Evolutionary conservation across 1,139 yeast genomes (phyloP), one percentile per base, ranked within the genome.

Genomic region (Geotrichum bryndzae): DNA sequence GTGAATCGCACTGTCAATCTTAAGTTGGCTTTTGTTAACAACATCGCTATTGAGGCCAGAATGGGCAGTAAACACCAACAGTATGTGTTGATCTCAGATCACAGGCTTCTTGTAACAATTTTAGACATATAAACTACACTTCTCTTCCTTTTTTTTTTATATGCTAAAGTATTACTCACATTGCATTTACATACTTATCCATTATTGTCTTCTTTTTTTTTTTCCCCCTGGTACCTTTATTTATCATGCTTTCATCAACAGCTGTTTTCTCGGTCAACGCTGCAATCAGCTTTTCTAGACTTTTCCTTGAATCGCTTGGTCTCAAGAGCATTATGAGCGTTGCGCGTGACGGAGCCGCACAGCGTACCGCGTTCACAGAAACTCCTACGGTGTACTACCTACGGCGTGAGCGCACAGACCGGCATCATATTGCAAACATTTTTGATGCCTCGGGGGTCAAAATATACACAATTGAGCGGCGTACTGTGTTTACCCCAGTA

Each of bases 401-500:
- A 51, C 79, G 87, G 60, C 77, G 83, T 51, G 85, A 82, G 63
- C 75, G 83, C 61, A 77, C 74, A 35, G 81, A 80, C 66, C 76
- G 78, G 57, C 78, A 77, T 60, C 77, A 80, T 29, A 71, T 73
- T 29, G 77, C 82, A 57, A 82, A 80, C 66, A 84, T 84, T 2
- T 84, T 81, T 68, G 80, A 79, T 66, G 73, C 73, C 33, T 80
- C 82, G 25, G 78, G 78, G 18, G 71, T 69, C 33, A 80, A 80
- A 65, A 70, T 77, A 4, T 84, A 79, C 69, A 76, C 84, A 2
- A 75, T 84, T 69, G 86, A 84, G 72, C 75, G 86, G 56, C 75
- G 77, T 64, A 77, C 83, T n/a, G 71, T 80, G 8, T 69, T 77
- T 58, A 79, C 79, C 58, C 84, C 85, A 15, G 78, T 79, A 41